Conservation (phyloP, 2,329 filamentous ascomycete genomes). For the Aspergillus pseudotamarii region DNA sequence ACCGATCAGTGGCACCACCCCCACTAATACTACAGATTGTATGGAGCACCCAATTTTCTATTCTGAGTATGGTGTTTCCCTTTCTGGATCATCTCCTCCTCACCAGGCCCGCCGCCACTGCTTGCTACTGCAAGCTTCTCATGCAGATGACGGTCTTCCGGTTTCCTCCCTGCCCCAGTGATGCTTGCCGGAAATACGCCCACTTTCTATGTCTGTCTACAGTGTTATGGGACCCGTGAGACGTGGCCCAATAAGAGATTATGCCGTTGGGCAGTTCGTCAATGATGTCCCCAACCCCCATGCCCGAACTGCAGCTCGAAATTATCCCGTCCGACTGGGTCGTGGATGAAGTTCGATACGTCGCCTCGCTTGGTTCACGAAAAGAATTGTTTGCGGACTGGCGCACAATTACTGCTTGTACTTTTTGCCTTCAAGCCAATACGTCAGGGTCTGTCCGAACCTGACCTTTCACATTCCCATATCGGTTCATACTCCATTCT, state of each 20-base stretch:
- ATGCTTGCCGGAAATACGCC: constrained; percentile 23
- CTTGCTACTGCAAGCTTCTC: constrained; percentile 32
- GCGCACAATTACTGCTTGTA: constrained; percentile 29
- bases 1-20: constrained; percentile 32
- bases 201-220: constrained; percentile 27
- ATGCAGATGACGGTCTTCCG: constrained; percentile 33
- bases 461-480: constrained; percentile 27
- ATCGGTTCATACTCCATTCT: constrained; percentile 21
- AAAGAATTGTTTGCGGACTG: constrained; percentile 33
- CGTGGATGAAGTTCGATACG: constrained; percentile 36
- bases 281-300: constrained; percentile 35
- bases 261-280: constrained; percentile 36
- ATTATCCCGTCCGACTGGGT: constrained; percentile 32
- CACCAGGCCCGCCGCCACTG: constrained; percentile 24
- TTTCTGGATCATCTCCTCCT: constrained; percentile 26
- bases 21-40: constrained; percentile 20
- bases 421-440: constrained; percentile 30
- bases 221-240: constrained; percentile 34
- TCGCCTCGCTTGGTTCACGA: constrained; percentile 36
- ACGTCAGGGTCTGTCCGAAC: constrained; percentile 29
- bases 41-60: constrained; percentile 23
- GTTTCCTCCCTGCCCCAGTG: constrained; percentile 31
- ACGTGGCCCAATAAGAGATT: constrained; percentile 46
- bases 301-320: constrained; percentile 32
- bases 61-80: constrained; percentile 28